Percentiles rank a stretch among this genome's conserved stretches.
Conservation (phyloP, 176 grass and related monocot species). For the Sorghum bicolor region DNA sequence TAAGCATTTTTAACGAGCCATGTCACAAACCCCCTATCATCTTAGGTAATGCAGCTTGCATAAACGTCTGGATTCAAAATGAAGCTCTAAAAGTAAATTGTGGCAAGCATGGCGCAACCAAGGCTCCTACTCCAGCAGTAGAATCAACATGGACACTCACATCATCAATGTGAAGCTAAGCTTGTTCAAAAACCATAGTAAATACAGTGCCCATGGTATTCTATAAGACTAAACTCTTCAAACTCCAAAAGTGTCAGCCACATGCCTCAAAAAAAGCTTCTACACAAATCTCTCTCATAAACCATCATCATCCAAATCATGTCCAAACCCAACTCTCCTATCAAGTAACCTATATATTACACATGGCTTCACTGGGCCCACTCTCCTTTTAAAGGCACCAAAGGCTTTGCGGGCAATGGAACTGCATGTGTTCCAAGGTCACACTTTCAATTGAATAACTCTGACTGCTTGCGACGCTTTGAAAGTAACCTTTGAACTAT, state of each 20-base stretch:
- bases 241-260: not conserved
- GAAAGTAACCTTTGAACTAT: not conserved
- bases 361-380: not conserved
- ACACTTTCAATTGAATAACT: not conserved
- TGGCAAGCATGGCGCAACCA: not conserved
- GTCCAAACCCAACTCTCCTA: not conserved
- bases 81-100: not conserved
- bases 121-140: not conserved
- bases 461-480: not conserved
- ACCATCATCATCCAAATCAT: not conserved
- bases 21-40: not conserved
- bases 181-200: not conserved
- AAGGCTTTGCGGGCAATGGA: not conserved
- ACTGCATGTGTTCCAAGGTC: not conserved
- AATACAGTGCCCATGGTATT: not conserved
- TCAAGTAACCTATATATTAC: not conserved
- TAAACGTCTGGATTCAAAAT: not conserved
- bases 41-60: not conserved
- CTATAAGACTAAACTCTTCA: not conserved
- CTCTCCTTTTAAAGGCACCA: not conserved
- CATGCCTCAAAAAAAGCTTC: not conserved
- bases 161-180: not conserved
- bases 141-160: not conserved
- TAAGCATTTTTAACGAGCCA: not conserved
- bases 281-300: not conserved